A percentile compares a stretch with the other conserved stretches of the same genome.
Conservation (phyloP, 164 flowering plant species). For the Liriodendron chinense region DNA sequence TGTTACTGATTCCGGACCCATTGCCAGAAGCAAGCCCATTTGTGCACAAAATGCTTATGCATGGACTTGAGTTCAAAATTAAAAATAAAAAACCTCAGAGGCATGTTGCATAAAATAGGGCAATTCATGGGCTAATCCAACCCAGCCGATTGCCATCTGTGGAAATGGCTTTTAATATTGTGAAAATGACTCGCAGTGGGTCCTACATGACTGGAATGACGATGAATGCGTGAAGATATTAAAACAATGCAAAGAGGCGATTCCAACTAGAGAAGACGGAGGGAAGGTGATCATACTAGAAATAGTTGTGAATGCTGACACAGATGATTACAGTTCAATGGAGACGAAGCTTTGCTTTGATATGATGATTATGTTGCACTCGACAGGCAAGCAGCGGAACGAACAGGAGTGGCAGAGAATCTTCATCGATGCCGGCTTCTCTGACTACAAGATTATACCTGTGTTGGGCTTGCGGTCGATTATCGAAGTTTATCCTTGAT, state of each 20-base stretch:
- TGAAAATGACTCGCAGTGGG: not conserved
- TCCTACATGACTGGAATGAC: conserved; percentile 36
- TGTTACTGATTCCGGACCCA: no score
- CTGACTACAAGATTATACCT: not conserved
- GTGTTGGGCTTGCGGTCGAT: not conserved
- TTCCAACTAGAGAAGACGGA: conserved; percentile 16
- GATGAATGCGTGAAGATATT: conserved; percentile 40
- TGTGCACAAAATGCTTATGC: no score
- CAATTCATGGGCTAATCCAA: no score
- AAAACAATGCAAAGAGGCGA: conserved; percentile 40
- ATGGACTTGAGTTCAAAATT: no score
- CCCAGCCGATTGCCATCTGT: no score
- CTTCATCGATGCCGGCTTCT: not conserved
- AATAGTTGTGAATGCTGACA: conserved; percentile 21
- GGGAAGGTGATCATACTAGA: conserved; percentile 56
- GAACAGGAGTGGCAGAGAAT: conserved; percentile 23
- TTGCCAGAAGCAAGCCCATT: no score
- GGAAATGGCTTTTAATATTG: no score
- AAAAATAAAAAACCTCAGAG: no score
- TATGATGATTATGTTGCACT: conserved; percentile 27
- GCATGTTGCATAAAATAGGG: no score
- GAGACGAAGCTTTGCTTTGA: conserved; percentile 36
- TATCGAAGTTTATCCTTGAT: not conserved
- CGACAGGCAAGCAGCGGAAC: conserved; percentile 32
- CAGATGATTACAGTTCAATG: conserved; percentile 11